These are phyloP conservation scores for Prunus kanzakura DNA, from an alignment of 306 rosid species.

Conservation along the genomic window DNA sequence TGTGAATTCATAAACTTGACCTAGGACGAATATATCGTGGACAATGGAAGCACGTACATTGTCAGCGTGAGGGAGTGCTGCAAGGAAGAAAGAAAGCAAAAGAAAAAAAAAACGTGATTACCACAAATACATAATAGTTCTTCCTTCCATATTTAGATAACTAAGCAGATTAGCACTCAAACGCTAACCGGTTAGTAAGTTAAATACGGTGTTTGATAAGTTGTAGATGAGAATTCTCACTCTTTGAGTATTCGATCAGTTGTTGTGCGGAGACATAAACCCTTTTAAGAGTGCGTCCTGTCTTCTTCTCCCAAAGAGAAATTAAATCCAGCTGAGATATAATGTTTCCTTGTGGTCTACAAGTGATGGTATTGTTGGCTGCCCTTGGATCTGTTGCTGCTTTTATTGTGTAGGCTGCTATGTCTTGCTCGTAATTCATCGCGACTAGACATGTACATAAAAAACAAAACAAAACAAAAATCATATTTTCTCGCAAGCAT, in stretches of 20 bases:
- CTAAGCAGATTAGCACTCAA: too few species aligned
- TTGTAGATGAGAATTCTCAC: slow-evolving; percentile 13
- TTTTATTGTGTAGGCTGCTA: slow-evolving; percentile 34
- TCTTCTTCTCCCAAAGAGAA: slow-evolving; percentile 39
- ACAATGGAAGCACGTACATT: slow-evolving; percentile 19
- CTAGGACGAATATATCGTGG: slow-evolving; percentile 38
- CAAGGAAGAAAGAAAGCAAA: not conserved
- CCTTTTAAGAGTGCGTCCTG: slow-evolving; percentile 25
- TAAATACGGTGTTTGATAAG: too few species aligned
- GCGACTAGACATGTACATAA: slow-evolving; percentile 15
- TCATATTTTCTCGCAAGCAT: too few species aligned
- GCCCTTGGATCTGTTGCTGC: slow-evolving; percentile 36
- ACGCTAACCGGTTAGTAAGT: too few species aligned
- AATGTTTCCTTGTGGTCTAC: slow-evolving; percentile 25
- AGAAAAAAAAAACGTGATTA: too few species aligned
- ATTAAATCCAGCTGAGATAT: slow-evolving; percentile 36
- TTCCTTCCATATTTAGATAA: too few species aligned
- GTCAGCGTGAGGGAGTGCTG: slow-evolving; percentile 27
- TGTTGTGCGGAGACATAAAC: slow-evolving; percentile 20
- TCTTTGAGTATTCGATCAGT: slow-evolving; percentile 20
- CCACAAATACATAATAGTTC: too few species aligned
- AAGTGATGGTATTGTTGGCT: slow-evolving; percentile 22
- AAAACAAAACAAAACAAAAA: not conserved
- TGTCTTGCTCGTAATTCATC: slow-evolving; percentile 41
- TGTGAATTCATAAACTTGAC: slow-evolving; percentile 26